Conservation (phyloP, 768 basidiomycete species). For the Tylopilus subfusipes region DNA sequence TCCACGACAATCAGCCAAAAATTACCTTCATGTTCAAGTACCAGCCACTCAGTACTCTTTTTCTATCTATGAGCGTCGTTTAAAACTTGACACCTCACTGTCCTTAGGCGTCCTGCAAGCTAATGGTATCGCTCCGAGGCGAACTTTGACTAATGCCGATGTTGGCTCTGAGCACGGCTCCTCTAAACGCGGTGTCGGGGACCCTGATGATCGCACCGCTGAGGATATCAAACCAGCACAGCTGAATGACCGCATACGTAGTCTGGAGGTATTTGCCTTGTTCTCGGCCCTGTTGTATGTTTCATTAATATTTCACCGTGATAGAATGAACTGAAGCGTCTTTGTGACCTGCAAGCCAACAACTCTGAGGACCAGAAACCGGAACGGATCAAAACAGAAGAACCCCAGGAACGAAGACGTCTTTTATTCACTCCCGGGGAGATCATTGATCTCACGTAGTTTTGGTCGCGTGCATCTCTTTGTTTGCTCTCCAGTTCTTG, state of each 20-base stretch:
- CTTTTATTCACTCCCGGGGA: background rate
- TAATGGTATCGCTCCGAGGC: slow-evolving; percentile 15
- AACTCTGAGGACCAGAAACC: slow-evolving; percentile 7
- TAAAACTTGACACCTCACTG: no score
- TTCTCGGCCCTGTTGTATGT: no score
- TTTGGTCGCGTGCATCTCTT: background rate
- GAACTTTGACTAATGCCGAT: background rate
- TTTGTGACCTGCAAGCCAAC: slow-evolving; percentile 3
- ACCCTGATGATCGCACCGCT: background rate
- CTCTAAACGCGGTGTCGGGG: background rate
- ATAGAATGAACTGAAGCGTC: slow-evolving; percentile 5
- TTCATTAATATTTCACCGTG: no score
- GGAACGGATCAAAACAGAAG: slow-evolving; percentile 17
- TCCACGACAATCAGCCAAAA: background rate
- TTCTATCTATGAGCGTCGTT: background rate
- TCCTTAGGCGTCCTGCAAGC: slow-evolving; percentile 19
- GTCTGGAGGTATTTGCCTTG: slow-evolving; percentile 3
- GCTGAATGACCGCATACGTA: background rate
- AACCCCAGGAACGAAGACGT: background rate
- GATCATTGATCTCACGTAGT: slow-evolving; percentile 20
- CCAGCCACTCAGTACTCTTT: slow-evolving; percentile 11
- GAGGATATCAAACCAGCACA: background rate
- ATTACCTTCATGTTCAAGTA: slow-evolving; percentile 23
- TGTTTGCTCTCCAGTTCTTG: background rate
- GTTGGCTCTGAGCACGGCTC: background rate